A percentile compares a stretch with the other conserved stretches of the same genome.
phyloP scores from a whole-genome alignment of 2,329 filamentous ascomycete species.

The Oidium heveae region DNA sequence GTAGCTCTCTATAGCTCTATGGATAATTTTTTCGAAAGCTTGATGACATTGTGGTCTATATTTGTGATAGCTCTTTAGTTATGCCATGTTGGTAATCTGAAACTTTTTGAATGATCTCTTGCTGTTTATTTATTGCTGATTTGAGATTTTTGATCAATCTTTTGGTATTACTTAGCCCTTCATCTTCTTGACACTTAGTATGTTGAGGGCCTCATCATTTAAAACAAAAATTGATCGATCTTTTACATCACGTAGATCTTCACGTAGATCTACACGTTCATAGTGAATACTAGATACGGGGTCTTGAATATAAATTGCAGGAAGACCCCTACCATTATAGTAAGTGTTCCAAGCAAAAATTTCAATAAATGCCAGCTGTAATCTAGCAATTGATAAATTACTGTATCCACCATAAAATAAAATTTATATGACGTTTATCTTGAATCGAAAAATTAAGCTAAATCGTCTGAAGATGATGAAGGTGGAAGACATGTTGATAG shows the following conservation, averaged over 20 bases:
- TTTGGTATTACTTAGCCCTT: constrained; percentile 59
- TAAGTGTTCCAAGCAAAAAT: constrained; percentile 52
- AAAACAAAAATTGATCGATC: no score
- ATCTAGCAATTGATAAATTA: constrained; percentile 60
- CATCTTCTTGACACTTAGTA: constrained; percentile 88
- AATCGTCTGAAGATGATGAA: no score
- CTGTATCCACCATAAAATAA: constrained; percentile 62
- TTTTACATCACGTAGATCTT: no score
- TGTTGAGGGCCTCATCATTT: constrained; percentile 79
- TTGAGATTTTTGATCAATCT: constrained; percentile 69
- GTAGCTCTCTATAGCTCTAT: constrained; percentile 5
- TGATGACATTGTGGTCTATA: constrained; percentile 9
- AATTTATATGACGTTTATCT: constrained; percentile 91
- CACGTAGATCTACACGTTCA: no score
- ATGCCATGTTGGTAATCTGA: constrained; percentile 79
- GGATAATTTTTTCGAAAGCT: constrained; percentile 4
- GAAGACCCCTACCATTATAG: no score
- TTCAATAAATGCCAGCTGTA: constrained; percentile 92
- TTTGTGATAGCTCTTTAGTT: constrained; percentile 54
- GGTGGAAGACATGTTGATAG: no score
- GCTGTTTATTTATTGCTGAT: constrained; percentile 61
- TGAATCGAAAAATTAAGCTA: no score
- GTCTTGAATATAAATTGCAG: no score
- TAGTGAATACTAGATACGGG: no score
- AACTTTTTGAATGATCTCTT: constrained; percentile 57